Conservation (phyloP, 148 eudicot genomes). For the Chenopodium quinoa region DNA sequence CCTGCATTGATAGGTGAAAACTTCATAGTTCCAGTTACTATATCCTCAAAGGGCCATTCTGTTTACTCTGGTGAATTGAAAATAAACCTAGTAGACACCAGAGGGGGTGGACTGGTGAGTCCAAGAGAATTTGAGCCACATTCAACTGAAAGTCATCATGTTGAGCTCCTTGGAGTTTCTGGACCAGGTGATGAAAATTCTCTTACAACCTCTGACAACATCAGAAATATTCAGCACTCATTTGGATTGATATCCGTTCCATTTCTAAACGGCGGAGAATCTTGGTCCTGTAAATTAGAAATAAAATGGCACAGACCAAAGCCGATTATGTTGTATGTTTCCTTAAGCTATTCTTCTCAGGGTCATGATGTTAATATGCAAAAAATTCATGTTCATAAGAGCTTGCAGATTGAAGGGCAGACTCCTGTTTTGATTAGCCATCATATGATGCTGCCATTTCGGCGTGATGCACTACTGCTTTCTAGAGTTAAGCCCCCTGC, state of each 20-base stretch:
- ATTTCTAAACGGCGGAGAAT: slow-evolving; percentile 54
- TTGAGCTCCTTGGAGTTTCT: slow-evolving; percentile 75
- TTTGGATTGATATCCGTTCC: slow-evolving; percentile 92
- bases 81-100: slow-evolving; percentile 88
- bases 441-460: slow-evolving; percentile 67
- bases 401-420: slow-evolving; percentile 91
- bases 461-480: slow-evolving; percentile 73
- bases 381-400: slow-evolving; percentile 90
- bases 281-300: slow-evolving; percentile 88
- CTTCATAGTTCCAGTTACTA: slow-evolving; percentile 72
- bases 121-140: slow-evolving; percentile 73
- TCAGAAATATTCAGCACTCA: slow-evolving; percentile 82
- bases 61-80: slow-evolving; percentile 86
- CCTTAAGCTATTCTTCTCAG: slow-evolving; percentile 75
- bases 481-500: slow-evolving; percentile 55
- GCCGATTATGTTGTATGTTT: slow-evolving; percentile 87
- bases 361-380: slow-evolving; percentile 51
- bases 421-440: slow-evolving; percentile 67
- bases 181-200: slow-evolving; percentile 49
- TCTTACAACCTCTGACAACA: slow-evolving; percentile 40
- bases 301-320: slow-evolving; percentile 94
- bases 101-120: slow-evolving; percentile 94
- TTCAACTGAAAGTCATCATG: slow-evolving; percentile 71
- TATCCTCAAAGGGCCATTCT: slow-evolving; percentile 73
- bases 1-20: slow-evolving; percentile 92